These are phyloP conservation scores for Citrullus mucosospermus DNA, from an alignment of 306 rosid species.

Conservation along the genomic window DNA sequence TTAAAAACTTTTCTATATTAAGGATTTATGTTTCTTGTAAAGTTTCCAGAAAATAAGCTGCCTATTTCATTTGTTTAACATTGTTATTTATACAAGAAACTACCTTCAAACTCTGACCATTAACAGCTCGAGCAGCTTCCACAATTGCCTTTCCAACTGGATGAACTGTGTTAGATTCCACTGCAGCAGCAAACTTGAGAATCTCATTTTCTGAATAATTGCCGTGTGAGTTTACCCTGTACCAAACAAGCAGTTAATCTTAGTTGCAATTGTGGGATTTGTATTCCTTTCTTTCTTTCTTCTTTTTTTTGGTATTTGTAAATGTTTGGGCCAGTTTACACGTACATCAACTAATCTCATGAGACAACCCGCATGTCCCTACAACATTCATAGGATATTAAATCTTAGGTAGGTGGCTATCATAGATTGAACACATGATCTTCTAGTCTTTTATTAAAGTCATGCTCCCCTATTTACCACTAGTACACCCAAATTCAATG, in stretches of 20 bases:
- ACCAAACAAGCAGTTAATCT: conserved; percentile 3
- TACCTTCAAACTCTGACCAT: conserved; percentile 55
- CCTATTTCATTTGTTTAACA: not conserved
- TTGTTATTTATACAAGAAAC: conserved; percentile 5
- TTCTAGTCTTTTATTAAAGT: too few relatives aligned
- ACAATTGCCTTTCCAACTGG: conserved; percentile 93
- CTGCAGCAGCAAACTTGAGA: conserved; percentile 80
- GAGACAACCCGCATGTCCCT: too few relatives aligned
- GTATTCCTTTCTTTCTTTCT: not conserved
- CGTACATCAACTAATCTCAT: too few relatives aligned
- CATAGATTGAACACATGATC: too few relatives aligned
- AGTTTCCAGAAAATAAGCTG: not conserved
- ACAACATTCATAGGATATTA: too few relatives aligned
- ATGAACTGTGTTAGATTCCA: conserved; percentile 83
- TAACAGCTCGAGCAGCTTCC: conserved; percentile 59
- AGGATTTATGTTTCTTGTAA: not conserved
- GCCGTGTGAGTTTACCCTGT: conserved; percentile 34
- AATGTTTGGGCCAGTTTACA: too few relatives aligned
- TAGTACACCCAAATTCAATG: too few relatives aligned
- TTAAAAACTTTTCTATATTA: not conserved
- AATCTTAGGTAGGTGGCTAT: too few relatives aligned
- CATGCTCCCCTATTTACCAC: too few relatives aligned
- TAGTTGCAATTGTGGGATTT: not conserved
- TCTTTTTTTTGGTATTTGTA: too few relatives aligned
- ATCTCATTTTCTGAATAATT: conserved; percentile 60